A percentile compares a stretch with the other conserved stretches of the same genome.
These are phyloP conservation scores for Ormosia emarginata DNA, from an alignment of 306 rosid species.

Conservation along the genomic window DNA sequence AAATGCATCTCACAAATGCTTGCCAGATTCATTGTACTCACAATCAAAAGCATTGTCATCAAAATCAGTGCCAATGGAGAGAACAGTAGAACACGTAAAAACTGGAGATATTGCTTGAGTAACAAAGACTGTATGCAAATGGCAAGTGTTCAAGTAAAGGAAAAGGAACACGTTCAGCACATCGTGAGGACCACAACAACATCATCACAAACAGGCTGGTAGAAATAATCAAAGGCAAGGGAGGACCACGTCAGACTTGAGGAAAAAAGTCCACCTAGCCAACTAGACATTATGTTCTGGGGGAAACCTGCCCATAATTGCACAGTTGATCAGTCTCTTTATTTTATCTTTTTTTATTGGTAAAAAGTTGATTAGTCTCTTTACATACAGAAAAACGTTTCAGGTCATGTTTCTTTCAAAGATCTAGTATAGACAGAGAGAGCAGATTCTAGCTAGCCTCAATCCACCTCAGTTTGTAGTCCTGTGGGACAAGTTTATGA, in stretches of 20 bases:
- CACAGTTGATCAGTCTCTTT: constrained; percentile 29
- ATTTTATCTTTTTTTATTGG: neutral
- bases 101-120: neutral
- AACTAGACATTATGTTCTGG: constrained; percentile 16
- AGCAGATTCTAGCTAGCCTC: neutral
- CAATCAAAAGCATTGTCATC: neutral
- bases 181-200: constrained; percentile 35
- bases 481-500: neutral
- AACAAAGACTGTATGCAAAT: neutral
- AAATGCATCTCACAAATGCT: neutral
- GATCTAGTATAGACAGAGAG: neutral
- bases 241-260: constrained; percentile 37
- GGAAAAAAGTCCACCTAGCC: constrained; percentile 21
- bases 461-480: neutral
- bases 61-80: constrained; percentile 11
- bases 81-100: neutral
- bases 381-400: constrained; percentile 12
- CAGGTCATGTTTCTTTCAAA: constrained; percentile 34
- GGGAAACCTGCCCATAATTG: constrained; percentile 24
- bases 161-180: neutral
- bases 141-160: neutral
- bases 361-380: constrained; percentile 33
- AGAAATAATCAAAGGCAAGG: neutral
- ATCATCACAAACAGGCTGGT: constrained; percentile 16
- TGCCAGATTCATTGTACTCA: neutral